Base-by-base conservation (phyloP, 805 yeast genomes). In the Zygosaccharomyces kombuchaensis region DNA sequence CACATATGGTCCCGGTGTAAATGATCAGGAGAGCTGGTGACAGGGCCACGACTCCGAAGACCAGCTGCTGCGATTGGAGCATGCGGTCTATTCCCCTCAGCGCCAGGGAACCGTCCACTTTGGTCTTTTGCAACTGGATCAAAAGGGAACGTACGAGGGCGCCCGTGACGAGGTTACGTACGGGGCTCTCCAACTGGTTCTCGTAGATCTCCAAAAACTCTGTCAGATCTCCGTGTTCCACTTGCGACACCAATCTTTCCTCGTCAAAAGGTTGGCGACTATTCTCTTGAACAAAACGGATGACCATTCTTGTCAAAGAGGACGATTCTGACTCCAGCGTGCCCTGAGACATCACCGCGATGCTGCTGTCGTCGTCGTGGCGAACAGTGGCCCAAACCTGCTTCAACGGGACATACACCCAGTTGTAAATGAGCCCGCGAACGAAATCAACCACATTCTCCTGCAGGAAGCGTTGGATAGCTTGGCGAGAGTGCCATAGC, bases 111-210 rank as follows among this genome's bases (percentile, higher is more conserved):
- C 96, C 96, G 63, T 91, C 99, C 6, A 93, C 97, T 66, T 91
- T 91, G 9, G 96, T 84, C 67, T 93, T 91, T 64, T 91, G 99
- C n/a, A 93, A 72, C 65, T 93, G 98, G 51, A 91, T 90, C 58
- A 93, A 68, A 37, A 93, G 64, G 12, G 90, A 81, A 44, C 96
- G 74, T 7, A 89, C 65, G 52, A 91, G 73, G 46, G 81, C 78
- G 3, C 98, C 99, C 10, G 68, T 66, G 2, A 69, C 46, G 2
- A 89, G 47, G 30, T 82, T 80, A 45, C 71, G 74, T 38, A 89
- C 59, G 0, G 98, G 98, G 5, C 71, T 62, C 47, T 80, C 77
- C 47, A 93, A 69, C 53, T 88, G 91, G 21, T 67, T 57, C 58
- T 91, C 98, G 61, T 93, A 93, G 26, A 80, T 78, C 36, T 80